phyloP scores from a whole-genome alignment of 345 rosid species.

The Stellera chamaejasme region DNA sequence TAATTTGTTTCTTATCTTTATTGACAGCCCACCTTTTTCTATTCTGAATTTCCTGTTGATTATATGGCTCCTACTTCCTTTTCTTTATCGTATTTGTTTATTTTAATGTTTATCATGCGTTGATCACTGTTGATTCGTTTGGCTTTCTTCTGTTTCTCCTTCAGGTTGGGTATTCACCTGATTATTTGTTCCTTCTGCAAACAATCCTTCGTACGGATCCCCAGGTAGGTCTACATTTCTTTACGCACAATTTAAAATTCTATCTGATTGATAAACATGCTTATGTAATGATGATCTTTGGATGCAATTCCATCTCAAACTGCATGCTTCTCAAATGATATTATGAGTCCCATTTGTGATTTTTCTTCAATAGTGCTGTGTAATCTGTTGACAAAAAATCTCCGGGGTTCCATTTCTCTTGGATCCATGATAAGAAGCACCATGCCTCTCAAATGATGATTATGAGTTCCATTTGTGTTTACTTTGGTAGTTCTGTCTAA shows the following conservation, averaged over 20 bases:
- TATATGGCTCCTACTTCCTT: background rate
- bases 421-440: background rate
- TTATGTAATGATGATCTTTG: background rate
- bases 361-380: too few relatives aligned
- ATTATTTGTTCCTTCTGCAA: constrained; percentile 96
- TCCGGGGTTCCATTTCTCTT: background rate
- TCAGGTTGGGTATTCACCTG: constrained; percentile 97
- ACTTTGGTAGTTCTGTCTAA: constrained; percentile 1
- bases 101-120: constrained; percentile 4
- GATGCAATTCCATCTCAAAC: background rate
- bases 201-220: constrained; percentile 97
- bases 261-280: background rate
- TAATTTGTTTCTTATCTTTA: constrained; percentile 12
- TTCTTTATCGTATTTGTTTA: constrained; percentile 4
- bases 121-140: constrained; percentile 11
- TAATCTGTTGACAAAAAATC: too few relatives aligned
- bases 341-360: too few relatives aligned
- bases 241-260: constrained; percentile 9
- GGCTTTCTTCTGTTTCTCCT: constrained; percentile 6
- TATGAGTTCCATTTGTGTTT: background rate
- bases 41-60: too few relatives aligned
- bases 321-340: too few relatives aligned
- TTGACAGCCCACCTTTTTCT: background rate
- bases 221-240: constrained; percentile 44
- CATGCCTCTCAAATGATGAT: background rate